These are phyloP conservation scores for Priceomyces castillae DNA, from an alignment of 805 yeast species.

Conservation along the genomic window DNA sequence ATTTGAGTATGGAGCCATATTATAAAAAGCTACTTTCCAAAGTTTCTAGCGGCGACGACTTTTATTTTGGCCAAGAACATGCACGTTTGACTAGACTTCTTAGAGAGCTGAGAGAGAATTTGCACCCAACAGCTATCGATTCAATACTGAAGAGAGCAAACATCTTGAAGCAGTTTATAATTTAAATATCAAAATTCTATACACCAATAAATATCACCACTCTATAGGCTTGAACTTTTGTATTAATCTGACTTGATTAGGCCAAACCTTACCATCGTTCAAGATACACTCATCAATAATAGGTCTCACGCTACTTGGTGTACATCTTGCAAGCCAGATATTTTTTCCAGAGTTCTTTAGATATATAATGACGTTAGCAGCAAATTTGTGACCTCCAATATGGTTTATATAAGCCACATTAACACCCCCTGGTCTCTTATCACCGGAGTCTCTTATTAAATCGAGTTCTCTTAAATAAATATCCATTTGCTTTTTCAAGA, in stretches of 20 bases:
- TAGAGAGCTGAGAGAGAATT: constrained; percentile 26
- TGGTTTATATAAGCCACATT: constrained; percentile 72
- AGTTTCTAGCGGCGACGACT: constrained; percentile 42
- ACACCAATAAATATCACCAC: constrained; percentile 37
- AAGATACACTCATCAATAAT: constrained; percentile 75
- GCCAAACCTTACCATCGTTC: constrained; percentile 67
- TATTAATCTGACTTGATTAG: constrained; percentile 60
- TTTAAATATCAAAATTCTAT: constrained; percentile 5
- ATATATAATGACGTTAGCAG: constrained; percentile 84
- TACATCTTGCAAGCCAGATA: constrained; percentile 85
- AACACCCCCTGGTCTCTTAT: constrained; percentile 72
- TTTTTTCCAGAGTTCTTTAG: constrained; percentile 63
- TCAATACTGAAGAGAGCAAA: constrained; percentile 51
- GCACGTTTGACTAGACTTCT: constrained; percentile 46
- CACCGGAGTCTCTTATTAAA: constrained; percentile 72
- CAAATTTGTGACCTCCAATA: constrained; percentile 94
- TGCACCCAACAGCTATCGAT: constrained; percentile 47
- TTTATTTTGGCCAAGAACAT: constrained; percentile 45
- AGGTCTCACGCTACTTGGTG: constrained; percentile 71
- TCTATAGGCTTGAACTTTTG: constrained; percentile 52
- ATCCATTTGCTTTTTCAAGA: constrained; percentile 78
- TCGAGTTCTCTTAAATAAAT: constrained; percentile 66
- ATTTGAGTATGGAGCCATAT: constrained; percentile 34
- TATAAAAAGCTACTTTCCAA: constrained; percentile 48
- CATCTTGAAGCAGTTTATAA: constrained; percentile 30